Evolutionary conservation across 2,329 filamentous ascomycete species (phyloP).

Genomic region (Hypoxylon sp.): DNA sequence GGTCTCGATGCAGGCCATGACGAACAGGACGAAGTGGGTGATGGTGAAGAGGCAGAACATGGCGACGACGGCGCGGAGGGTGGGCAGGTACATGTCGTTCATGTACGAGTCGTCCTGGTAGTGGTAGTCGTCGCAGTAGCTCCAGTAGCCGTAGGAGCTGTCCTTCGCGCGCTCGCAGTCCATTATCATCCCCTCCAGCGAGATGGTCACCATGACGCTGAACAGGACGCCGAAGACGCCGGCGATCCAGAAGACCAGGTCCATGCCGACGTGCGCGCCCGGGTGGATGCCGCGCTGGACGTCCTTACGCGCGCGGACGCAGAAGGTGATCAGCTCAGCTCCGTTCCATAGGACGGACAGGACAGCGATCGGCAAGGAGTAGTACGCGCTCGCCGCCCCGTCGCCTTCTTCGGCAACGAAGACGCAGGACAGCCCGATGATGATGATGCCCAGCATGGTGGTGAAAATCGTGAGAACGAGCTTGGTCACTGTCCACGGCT

Average conservation of each 20-base stretch:
- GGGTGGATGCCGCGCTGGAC: conserved; percentile 44
- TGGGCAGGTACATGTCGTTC: conserved; percentile 31
- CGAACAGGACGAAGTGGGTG: conserved; percentile 84
- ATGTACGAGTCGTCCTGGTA: conserved; percentile 6
- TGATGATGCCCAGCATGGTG: conserved; percentile 35
- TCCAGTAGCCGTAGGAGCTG: background rate
- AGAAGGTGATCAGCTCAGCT: conserved; percentile 43
- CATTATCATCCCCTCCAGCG: background rate
- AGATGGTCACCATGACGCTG: conserved; percentile 14
- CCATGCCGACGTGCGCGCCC: conserved; percentile 43
- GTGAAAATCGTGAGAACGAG: conserved; percentile 38
- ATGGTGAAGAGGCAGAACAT: conserved; percentile 80
- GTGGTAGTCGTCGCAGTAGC: conserved; percentile 32
- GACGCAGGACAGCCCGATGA: conserved; percentile 37
- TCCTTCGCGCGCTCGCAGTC: conserved; percentile 9
- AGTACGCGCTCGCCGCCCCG: conserved; percentile 17
- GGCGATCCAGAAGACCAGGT: conserved; percentile 42
- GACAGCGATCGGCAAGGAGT: conserved; percentile 37
- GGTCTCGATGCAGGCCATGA: conserved; percentile 45
- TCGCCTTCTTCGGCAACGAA: conserved; percentile 26
- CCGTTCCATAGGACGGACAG: conserved; percentile 42
- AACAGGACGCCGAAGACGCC: conserved; percentile 38
- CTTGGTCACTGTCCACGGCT: conserved; percentile 37
- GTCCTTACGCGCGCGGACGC: conserved; percentile 35
- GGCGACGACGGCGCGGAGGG: conserved; percentile 66